These are phyloP conservation scores for Diplocarpon mali DNA, from an alignment of 2,329 filamentous ascomycete genomes.

Conservation along the genomic window DNA sequence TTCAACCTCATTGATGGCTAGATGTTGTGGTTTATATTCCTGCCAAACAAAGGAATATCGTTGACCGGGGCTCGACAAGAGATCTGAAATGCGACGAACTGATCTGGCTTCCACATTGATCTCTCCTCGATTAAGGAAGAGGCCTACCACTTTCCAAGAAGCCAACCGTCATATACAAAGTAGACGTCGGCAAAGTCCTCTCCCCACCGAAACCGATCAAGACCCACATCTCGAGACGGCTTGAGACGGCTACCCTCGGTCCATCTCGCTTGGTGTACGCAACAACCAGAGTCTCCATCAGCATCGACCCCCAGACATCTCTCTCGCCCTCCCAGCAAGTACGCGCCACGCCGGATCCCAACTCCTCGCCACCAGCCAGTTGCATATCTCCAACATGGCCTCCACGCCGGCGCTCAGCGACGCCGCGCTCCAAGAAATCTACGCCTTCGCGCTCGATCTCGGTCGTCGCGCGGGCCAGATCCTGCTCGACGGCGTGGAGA, in stretches of 20 bases:
- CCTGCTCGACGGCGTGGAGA: conserved; percentile 51
- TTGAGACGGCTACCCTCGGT: background rate
- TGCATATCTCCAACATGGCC: conserved; percentile 7
- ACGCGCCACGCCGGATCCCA: no score
- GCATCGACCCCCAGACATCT: background rate
- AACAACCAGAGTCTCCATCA: background rate
- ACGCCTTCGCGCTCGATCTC: conserved; percentile 58
- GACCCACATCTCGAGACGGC: background rate
- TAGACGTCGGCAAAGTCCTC: no score
- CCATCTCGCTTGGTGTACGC: background rate
- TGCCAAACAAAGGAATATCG: no score
- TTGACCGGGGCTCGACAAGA: no score
- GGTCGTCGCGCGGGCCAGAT: conserved; percentile 59
- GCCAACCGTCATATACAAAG: no score
- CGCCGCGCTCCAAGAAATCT: conserved; percentile 50
- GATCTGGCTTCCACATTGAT: no score
- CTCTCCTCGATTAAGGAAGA: no score
- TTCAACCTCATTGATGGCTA: background rate
- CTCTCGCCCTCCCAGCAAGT: no score
- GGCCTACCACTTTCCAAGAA: no score
- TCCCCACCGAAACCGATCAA: no score
- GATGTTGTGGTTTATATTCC: background rate
- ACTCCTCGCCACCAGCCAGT: background rate
- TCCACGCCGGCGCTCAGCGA: conserved; percentile 6
- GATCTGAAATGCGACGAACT: no score